Base-by-base conservation (phyloP, 2,329 filamentous ascomycete genomes). In the Sclerotinia borealis region DNA sequence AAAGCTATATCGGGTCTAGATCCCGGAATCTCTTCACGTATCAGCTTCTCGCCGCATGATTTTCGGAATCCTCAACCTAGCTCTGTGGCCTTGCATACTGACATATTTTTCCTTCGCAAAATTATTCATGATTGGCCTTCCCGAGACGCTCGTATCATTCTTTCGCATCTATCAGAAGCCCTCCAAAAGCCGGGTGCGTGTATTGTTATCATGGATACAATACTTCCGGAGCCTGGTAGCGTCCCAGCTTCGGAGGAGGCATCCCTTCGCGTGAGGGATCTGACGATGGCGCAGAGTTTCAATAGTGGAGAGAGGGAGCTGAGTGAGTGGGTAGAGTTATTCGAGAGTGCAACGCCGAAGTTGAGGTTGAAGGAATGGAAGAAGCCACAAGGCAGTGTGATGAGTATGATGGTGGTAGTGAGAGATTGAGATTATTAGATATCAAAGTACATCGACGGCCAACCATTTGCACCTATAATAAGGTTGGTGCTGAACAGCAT, bases 61-160 rank as follows among this genome's bases (percentile, higher is more conserved):
- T 73, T 72, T 54, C 71, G 72, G 56, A 54, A 60, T n/a, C 66
- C 68, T 1, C 69, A 74, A 52, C 68, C 68, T 3, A 47, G 43
- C 2, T 8, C 10, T 27, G 25, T n/a, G 25, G 67, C 77, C 4
- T 45, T 68, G 15, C 72, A 66, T 8, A 79, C 76, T 1, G 72
- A 76, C 27, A 72, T 78, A 15, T 83, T 81, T 67, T 73, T 82
- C 47, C 73, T 83, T 65, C 78, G 80, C 34, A 75, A 76, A 64
- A 80, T 83, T 25, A 68, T 83, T 4, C 81, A 83, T 66, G 79
- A 82, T 68, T 83, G 80, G 80, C 74, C 77, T 0, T 78, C 82
- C 31, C 72, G 72, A 2, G 71, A 78, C 15, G 70, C 74, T 0
- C 63, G 68, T 1, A 64, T 66, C n/a, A 79, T 80, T 25, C 67